Base-by-base conservation (phyloP, 1,139 yeast species). In the Blastobotrys aristatus region DNA sequence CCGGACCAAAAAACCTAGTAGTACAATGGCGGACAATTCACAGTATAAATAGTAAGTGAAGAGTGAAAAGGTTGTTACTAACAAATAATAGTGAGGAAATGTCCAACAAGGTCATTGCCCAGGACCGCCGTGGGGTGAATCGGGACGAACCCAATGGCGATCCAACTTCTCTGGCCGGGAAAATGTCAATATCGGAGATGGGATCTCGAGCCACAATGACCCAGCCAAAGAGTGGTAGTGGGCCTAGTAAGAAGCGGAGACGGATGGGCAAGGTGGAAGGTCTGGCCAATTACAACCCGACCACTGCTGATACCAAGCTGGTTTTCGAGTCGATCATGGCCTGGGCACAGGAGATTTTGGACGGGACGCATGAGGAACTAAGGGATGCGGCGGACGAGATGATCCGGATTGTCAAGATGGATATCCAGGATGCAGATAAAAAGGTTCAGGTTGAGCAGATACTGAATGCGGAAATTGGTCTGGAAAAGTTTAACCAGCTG, bases 101-200 rank as follows among this genome's bases (percentile, higher is more conserved):
- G 88, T 77, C 95, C 48, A 85, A 82, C 60, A 82, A 82, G 69
- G 90, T 85, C 55, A 72, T 82, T 31, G 73, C 76, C 52, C 75
- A 77, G 53, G 87, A 80, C 57, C 71, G 76, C 50, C 64, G 80
- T 46, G 66, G 74, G 43, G 58, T 79, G 36, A 69, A 66, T 34
- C 61, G 70, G 16, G 63, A 71, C 3, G 79, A 77, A 49, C 79
- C 77, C 13, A 63, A 71, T 42, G 79, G 83, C 14, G 79, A 75
- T 41, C 96, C 96, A 0, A 77, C 77, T 46, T 81, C 95, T 0
- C 68, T 88, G 59, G 76, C 73, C 5, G 95, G 95, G 1, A 78
- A 74, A 50, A 72, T 88, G 20, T 68, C 79, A 2, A 68, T 76
- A 46, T 71, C 72, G 37, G 95, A 87, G 49, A 79, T 88, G 84